These are phyloP conservation scores for Skeletonema menzelii DNA, from an alignment of 108 stramenopile genomes.

Conservation along the genomic window DNA sequence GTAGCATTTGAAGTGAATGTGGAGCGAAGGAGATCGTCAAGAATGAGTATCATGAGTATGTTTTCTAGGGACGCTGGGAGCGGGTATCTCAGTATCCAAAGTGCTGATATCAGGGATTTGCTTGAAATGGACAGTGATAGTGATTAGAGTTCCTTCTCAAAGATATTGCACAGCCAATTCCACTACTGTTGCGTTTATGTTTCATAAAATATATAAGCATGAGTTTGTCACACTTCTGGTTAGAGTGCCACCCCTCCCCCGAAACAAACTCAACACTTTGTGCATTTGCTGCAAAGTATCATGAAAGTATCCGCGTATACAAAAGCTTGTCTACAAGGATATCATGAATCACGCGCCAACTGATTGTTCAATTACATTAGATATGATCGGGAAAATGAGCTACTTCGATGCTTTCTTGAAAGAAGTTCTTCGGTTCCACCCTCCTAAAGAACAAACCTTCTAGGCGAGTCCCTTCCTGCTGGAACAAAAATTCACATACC, in stretches of 20 bases:
- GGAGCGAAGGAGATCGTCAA: constrained; percentile 21
- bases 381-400: constrained; percentile 53
- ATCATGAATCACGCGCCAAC: constrained; percentile 30
- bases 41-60: constrained; percentile 36
- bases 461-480: constrained; percentile 47
- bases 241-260: too few relatives aligned
- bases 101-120: constrained; percentile 38
- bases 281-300: constrained; percentile 60
- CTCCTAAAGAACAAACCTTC: constrained; percentile 43
- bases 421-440: constrained; percentile 67
- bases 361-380: constrained; percentile 39
- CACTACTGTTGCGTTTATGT: neutral
- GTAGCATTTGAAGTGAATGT: constrained; percentile 21
- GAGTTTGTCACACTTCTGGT: neutral
- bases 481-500: constrained; percentile 51
- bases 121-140: constrained; percentile 18
- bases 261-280: constrained; percentile 73
- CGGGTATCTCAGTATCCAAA: constrained; percentile 30
- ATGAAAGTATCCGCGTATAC: constrained; percentile 50
- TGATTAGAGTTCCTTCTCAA: neutral
- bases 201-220: neutral
- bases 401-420: constrained; percentile 64
- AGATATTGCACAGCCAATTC: neutral
- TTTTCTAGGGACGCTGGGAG: constrained; percentile 24
- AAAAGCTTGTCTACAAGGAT: constrained; percentile 55